These are phyloP conservation scores for Thelonectria olida DNA, from an alignment of 2,329 filamentous ascomycete genomes.

Conservation along the genomic window DNA sequence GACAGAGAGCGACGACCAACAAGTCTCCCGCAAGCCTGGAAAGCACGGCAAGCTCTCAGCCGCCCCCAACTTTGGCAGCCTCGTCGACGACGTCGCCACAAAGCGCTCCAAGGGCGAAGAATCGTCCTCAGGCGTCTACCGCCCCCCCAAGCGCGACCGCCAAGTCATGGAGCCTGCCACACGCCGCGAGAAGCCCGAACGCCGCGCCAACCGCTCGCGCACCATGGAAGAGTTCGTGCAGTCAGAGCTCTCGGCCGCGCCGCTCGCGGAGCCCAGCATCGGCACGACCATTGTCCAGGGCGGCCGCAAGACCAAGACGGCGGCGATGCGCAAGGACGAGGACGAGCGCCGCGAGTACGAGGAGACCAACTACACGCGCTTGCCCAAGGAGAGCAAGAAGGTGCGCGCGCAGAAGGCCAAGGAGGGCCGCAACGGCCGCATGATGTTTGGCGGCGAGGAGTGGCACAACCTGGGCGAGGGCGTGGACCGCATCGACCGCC, in stretches of 20 bases:
- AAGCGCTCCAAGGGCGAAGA: slow-evolving; percentile 41
- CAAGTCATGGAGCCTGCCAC: slow-evolving; percentile 82
- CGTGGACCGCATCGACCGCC: slow-evolving; percentile 83
- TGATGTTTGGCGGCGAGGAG: slow-evolving; percentile 90
- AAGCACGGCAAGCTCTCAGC: slow-evolving; percentile 40
- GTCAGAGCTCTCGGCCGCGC: slow-evolving; percentile 83
- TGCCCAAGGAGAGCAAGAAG: slow-evolving; percentile 90
- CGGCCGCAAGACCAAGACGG: slow-evolving; percentile 82
- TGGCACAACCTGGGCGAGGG: slow-evolving; percentile 88
- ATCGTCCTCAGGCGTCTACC: slow-evolving; percentile 77
- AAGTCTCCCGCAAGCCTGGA: slow-evolving; percentile 35
- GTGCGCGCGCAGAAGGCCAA: slow-evolving; percentile 73
- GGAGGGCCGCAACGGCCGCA: slow-evolving; percentile 59
- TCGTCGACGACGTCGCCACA: slow-evolving; percentile 46
- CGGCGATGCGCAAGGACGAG: slow-evolving; percentile 79
- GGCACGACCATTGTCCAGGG: slow-evolving; percentile 86
- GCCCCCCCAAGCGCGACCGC: slow-evolving; percentile 87
- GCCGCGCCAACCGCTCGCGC: slow-evolving; percentile 75
- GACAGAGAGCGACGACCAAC: slow-evolving; percentile 48
- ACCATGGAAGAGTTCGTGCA: slow-evolving; percentile 93
- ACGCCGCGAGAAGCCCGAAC: slow-evolving; percentile 66
- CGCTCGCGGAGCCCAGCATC: slow-evolving; percentile 87
- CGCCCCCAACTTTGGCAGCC: slow-evolving; percentile 44
- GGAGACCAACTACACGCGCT: slow-evolving; percentile 88
- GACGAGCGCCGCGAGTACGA: slow-evolving; percentile 86